A percentile compares a stretch with the other conserved stretches of the same genome.
Evolutionary conservation across 768 basidiomycete genomes (phyloP).

Genomic region (Cyclocybe cylindracea): DNA sequence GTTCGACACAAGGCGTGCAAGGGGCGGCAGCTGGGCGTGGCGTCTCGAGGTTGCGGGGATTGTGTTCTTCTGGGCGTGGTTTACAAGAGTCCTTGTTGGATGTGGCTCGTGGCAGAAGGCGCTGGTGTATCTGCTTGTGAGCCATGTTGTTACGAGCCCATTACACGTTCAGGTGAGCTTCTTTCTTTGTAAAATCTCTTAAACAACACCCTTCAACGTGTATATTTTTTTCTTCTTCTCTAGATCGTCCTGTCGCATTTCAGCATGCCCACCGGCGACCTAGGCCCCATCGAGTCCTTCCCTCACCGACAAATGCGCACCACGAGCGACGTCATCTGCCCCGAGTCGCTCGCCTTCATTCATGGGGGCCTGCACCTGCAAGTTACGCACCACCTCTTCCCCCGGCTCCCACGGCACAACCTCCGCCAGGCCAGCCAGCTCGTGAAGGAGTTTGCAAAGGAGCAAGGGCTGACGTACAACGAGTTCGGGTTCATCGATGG

Average conservation of each 20-base stretch:
- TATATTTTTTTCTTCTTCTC: neutral
- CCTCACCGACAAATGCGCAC: conserved; percentile 93
- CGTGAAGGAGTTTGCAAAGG: conserved; percentile 86
- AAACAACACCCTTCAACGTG: neutral
- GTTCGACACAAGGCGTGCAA: conserved; percentile 60
- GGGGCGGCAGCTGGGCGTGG: conserved; percentile 78
- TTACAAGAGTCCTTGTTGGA: conserved; percentile 63
- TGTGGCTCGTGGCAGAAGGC: conserved; percentile 73
- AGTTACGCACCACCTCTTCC: conserved; percentile 96
- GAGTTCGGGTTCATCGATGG: conserved; percentile 91
- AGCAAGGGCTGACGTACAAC: conserved; percentile 83
- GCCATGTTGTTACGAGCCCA: conserved; percentile 85
- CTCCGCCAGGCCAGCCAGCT: conserved; percentile 77
- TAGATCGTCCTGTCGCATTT: conserved; percentile 98
- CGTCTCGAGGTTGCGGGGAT: conserved; percentile 75
- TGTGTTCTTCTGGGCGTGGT: conserved; percentile 91
- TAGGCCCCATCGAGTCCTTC: conserved; percentile 91
- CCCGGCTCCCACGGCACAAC: conserved; percentile 92
- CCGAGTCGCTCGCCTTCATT: conserved; percentile 78
- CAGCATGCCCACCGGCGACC: conserved; percentile 89
- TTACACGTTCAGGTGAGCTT: conserved; percentile 83
- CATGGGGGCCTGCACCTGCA: conserved; percentile 99
- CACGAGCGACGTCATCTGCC: conserved; percentile 95
- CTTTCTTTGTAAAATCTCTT: conserved; percentile 2
- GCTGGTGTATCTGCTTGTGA: conserved; percentile 77